These are phyloP conservation scores for Echites panduratus DNA, from an alignment of 257 asterid species.

Conservation along the genomic window DNA sequence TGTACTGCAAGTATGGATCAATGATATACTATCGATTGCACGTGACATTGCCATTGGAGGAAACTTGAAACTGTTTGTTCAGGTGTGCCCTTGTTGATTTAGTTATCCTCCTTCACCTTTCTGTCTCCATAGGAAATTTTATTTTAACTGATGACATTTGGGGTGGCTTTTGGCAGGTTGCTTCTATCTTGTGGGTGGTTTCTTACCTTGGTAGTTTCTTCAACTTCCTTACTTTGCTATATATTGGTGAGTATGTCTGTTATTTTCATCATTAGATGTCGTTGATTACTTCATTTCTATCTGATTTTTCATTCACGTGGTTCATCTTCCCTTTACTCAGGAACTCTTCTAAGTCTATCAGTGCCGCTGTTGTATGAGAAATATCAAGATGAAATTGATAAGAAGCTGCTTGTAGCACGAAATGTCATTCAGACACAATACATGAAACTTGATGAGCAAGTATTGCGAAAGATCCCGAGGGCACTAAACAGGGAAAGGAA, in stretches of 20 bases:
- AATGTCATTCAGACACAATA: conserved; percentile 44
- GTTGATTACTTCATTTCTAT: not conserved
- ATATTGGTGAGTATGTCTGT: conserved; percentile 47
- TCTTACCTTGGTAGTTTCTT: conserved; percentile 80
- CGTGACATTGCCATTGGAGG: conserved; percentile 70
- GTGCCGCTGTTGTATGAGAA: conserved; percentile 65
- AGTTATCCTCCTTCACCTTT: conserved; percentile 11
- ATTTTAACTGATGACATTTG: not conserved
- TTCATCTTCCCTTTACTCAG: conserved; percentile 34
- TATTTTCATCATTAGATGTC: not conserved
- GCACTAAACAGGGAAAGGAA: conserved; percentile 63
- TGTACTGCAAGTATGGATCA: conserved; percentile 58
- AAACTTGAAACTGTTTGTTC: conserved; percentile 45
- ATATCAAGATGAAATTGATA: conserved; percentile 73
- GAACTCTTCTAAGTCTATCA: conserved; percentile 65
- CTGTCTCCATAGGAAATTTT: conserved; percentile 5
- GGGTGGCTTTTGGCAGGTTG: conserved; percentile 53
- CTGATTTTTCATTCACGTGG: not conserved
- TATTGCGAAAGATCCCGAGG: conserved; percentile 48
- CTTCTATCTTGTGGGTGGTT: conserved; percentile 45
- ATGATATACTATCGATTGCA: conserved; percentile 52
- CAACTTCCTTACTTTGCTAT: conserved; percentile 66
- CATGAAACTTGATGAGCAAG: conserved; percentile 38
- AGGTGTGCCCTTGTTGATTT: conserved; percentile 47
- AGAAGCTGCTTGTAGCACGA: conserved; percentile 47